A percentile compares a stretch with the other conserved stretches of the same genome.
Evolutionary conservation across 129 eudicot genomes (phyloP).

Genomic region (Glebionis coronaria): DNA sequence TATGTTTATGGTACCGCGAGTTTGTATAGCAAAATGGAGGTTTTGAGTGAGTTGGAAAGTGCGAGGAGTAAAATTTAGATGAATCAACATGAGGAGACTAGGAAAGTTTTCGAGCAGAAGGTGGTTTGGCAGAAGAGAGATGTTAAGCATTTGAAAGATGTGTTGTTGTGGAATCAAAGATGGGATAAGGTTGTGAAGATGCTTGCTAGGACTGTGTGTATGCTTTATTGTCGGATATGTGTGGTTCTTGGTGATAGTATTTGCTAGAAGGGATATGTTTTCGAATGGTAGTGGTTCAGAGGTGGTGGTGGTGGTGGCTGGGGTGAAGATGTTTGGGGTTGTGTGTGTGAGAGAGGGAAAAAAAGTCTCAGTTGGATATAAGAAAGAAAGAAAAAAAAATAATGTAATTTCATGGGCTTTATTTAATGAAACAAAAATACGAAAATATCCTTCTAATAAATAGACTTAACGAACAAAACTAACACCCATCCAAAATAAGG

Average conservation of each 20-base stretch:
- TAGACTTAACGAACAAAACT: too few species aligned
- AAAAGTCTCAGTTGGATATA: too few species aligned
- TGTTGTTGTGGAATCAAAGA: slow-evolving; percentile 78
- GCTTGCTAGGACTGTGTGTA: slow-evolving; percentile 74
- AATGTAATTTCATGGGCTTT: too few species aligned
- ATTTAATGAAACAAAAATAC: too few species aligned
- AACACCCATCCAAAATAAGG: too few species aligned
- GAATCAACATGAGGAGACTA: slow-evolving; percentile 62
- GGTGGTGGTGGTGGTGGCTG: too few species aligned
- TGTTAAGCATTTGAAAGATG: slow-evolving; percentile 63
- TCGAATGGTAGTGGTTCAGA: slow-evolving; percentile 24
- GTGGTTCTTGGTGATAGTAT: slow-evolving; percentile 49
- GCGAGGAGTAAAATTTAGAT: slow-evolving; percentile 55
- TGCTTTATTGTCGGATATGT: slow-evolving; percentile 57
- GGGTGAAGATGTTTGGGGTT: too few species aligned
- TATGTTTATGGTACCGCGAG: slow-evolving; percentile 58
- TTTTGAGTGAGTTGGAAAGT: slow-evolving; percentile 61
- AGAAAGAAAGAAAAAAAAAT: too few species aligned
- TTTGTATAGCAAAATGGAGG: slow-evolving; percentile 75
- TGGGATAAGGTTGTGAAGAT: slow-evolving; percentile 83
- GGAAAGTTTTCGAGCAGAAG: slow-evolving; percentile 75
- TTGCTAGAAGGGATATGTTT: slow-evolving; percentile 36
- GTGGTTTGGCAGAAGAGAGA: slow-evolving; percentile 84
- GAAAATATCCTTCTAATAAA: too few species aligned
- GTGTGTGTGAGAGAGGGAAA: too few species aligned